Conservation (phyloP, 805 yeast species). For the Candida sanyiensis region DNA sequence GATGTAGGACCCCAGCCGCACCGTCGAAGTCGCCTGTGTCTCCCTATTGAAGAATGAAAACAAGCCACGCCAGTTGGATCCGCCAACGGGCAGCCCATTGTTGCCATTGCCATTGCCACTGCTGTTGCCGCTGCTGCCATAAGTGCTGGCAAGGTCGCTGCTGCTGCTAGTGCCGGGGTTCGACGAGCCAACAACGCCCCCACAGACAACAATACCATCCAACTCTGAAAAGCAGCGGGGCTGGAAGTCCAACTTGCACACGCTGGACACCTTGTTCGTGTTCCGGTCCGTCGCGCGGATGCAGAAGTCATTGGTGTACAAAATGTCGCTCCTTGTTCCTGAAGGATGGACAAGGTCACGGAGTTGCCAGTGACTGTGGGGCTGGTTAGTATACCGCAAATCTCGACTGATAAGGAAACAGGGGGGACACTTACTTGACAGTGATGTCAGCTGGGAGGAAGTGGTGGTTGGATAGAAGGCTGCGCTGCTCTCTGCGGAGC, state of each 20-base stretch:
- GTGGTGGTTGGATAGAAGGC: conserved; percentile 13
- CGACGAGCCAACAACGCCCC: conserved; percentile 42
- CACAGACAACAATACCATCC: conserved; percentile 48
- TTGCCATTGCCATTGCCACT: conserved; percentile 18
- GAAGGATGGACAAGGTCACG: conserved; percentile 62
- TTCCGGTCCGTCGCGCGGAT: conserved; percentile 41
- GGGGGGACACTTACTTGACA: conserved; percentile 29
- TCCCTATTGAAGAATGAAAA: conserved; percentile 51
- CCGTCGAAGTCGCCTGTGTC: conserved; percentile 41
- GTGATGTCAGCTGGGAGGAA: conserved; percentile 31
- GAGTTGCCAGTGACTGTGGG: conserved; percentile 65
- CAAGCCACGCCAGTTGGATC: conserved; percentile 51
- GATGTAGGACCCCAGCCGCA: conserved; percentile 71
- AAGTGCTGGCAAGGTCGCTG: conserved; percentile 13
- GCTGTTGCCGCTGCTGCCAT: conserved; percentile 16
- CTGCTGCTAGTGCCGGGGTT: conserved; percentile 13
- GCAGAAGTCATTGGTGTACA: conserved; percentile 53
- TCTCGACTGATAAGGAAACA: conserved; percentile 15
- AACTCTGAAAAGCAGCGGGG: conserved; percentile 66
- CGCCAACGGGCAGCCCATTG: conserved; percentile 20
- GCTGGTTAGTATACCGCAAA: conserved; percentile 2
- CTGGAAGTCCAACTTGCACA: conserved; percentile 51
- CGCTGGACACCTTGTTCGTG: conserved; percentile 29
- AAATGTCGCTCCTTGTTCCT: conserved; percentile 39
- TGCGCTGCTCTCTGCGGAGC: conserved; percentile 13